phyloP scores from a whole-genome alignment of 169 alveolate species.

The Cryptosporidium felis region DNA sequence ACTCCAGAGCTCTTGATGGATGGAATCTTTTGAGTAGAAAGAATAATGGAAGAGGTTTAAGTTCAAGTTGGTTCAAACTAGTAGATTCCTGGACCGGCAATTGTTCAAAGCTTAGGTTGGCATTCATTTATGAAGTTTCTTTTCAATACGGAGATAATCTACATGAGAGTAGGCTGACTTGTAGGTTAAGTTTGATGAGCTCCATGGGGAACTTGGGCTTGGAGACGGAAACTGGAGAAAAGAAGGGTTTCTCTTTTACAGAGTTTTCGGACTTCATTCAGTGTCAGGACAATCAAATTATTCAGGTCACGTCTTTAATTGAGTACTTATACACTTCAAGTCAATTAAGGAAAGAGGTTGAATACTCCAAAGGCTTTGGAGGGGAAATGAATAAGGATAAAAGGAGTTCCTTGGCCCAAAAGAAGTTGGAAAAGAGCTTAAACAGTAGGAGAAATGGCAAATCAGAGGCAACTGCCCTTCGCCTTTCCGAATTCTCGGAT shows the following conservation, averaged over 20 bases:
- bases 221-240: not conserved
- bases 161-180: not conserved
- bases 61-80: conserved; percentile 32
- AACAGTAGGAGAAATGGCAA: too few relatives aligned
- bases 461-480: too few relatives aligned
- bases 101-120: not conserved
- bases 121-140: conserved; percentile 22
- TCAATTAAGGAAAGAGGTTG: conserved; percentile 14
- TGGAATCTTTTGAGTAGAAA: conserved; percentile 34
- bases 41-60: not conserved
- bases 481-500: too few relatives aligned
- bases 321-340: conserved; percentile 38
- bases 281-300: conserved; percentile 25
- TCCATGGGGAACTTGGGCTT: not conserved
- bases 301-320: conserved; percentile 39
- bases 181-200: conserved; percentile 11
- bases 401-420: not conserved
- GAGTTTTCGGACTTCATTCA: conserved; percentile 9
- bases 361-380: not conserved
- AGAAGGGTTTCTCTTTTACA: not conserved
- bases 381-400: not conserved
- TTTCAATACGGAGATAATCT: not conserved
- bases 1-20: conserved; percentile 24
- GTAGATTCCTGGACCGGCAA: not conserved
- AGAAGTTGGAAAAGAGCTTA: too few relatives aligned